Evolutionary conservation across 352 stramenopile genomes (phyloP).

Genomic region (Globisporangium nunn): DNA sequence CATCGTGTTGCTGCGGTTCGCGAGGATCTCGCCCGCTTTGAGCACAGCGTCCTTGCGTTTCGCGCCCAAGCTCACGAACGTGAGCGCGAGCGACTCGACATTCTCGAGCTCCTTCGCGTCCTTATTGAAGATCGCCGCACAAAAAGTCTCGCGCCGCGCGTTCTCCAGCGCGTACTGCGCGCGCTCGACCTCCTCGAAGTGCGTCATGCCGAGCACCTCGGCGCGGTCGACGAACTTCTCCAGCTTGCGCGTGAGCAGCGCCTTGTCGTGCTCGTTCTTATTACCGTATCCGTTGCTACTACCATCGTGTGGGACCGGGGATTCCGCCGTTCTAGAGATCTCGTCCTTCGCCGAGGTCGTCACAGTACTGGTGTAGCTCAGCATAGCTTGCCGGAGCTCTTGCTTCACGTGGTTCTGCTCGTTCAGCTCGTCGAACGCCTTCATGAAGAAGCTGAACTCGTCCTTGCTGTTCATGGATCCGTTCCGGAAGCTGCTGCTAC

Average conservation of each 20-base stretch:
- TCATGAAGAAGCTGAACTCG: constrained; percentile 61
- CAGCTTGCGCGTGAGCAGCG: constrained; percentile 37
- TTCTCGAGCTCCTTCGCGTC: constrained; percentile 54
- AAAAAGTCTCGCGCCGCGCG: constrained; percentile 55
- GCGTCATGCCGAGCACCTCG: constrained; percentile 62
- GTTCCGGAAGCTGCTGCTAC: constrained; percentile 32
- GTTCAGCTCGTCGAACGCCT: constrained; percentile 55
- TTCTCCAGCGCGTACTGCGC: constrained; percentile 68
- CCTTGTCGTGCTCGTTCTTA: constrained; percentile 8
- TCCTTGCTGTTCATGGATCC: constrained; percentile 39
- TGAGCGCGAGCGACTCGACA: constrained; percentile 50
- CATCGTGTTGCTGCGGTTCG: constrained; percentile 78
- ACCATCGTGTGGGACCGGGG: neutral
- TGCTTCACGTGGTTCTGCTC: constrained; percentile 47
- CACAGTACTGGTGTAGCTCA: constrained; percentile 27
- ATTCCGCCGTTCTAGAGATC: neutral
- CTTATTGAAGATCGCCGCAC: constrained; percentile 42
- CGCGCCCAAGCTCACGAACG: constrained; percentile 57
- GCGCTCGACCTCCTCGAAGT: constrained; percentile 63
- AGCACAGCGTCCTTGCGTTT: constrained; percentile 59
- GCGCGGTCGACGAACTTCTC: constrained; percentile 58
- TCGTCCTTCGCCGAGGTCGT: neutral
- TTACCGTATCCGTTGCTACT: neutral
- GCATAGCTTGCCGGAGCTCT: constrained; percentile 39
- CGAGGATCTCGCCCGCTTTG: constrained; percentile 71